Conservation (phyloP, 129 eudicot species). For the Flaveria trinervia region DNA sequence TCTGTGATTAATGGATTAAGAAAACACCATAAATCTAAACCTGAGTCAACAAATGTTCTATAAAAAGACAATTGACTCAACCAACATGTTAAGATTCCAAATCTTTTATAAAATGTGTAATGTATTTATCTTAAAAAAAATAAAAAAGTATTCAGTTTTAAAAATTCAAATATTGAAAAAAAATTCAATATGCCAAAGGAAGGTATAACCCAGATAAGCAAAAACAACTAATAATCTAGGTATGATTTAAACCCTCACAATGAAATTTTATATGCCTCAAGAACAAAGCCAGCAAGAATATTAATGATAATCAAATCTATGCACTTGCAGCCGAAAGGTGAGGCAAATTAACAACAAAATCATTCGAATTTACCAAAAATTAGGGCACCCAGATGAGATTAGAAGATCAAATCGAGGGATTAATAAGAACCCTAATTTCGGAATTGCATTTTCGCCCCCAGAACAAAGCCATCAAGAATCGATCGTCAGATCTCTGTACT, state of each 20-base stretch:
- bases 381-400: conserved; percentile 36
- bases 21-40: too few relatives aligned
- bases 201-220: conserved; percentile 7
- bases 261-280: conserved; percentile 51
- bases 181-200: conserved; percentile 14
- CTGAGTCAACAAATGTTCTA: too few relatives aligned
- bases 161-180: background rate
- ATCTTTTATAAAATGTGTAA: too few relatives aligned
- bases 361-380: conserved; percentile 29
- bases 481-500: conserved; percentile 45
- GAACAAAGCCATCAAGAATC: conserved; percentile 64
- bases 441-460: conserved; percentile 49
- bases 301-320: conserved; percentile 40
- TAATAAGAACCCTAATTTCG: conserved; percentile 15
- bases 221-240: background rate
- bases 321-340: conserved; percentile 66
- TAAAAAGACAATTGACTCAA: too few relatives aligned
- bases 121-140: too few relatives aligned
- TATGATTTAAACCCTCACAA: conserved; percentile 16
- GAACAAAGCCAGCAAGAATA: conserved; percentile 67
- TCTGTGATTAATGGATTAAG: too few relatives aligned
- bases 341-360: conserved; percentile 32
- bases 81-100: too few relatives aligned
- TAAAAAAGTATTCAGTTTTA: too few relatives aligned
- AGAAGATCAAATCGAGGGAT: conserved; percentile 30